Base-by-base conservation (phyloP, 768 basidiomycete genomes). In the Serendipita sp. region DNA sequence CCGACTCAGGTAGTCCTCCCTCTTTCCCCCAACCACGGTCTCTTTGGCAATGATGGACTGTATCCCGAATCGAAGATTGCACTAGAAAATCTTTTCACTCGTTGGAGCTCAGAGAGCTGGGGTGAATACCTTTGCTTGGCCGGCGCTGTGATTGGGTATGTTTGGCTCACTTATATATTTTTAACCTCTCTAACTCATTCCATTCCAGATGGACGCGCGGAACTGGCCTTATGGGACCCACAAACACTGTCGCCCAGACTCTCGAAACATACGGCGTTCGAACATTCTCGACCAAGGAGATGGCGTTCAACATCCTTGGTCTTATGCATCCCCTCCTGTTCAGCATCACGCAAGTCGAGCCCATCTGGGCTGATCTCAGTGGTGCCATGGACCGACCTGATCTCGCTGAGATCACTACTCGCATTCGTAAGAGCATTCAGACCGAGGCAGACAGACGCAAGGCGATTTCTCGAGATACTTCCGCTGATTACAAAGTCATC, bases 221-320 rank as follows among this genome's bases (percentile, higher is more conserved):
- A 36, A 99, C 96, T 8, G 94, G 95, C 65, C 77, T 99, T 62
- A 98, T 99, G 96, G 86, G 82, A 64, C 87, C 93, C 2, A 94
- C 91, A 48, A 94, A 94, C 76, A 90, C 87, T 46, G 87, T 97
- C 62, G 92, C 96, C 31, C 89, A 94, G 65, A 91, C 92, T 63
- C 81, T 99, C 46, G 96, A 99, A 76, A 81, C 84, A 65, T 81
- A 87, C 67, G 96, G 96, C 66, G 91, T 96, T 65, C 84, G 96
- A 68, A 99, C 96, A 1, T 99, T 98, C 83, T 98, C 95, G 0
- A 88, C 96, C 33, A 98, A 98, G 78, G 96, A 99, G 76, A 99
- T 98, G 96, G 94, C 96, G 0, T 99, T 99, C 84, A 99, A 99
- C 75, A 92, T 99, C 70, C 86, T 99, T 63, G 95, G 96, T 66